Conservation (phyloP, 495 filamentous ascomycete species). For the Hypoxylon crocopeplum region DNA sequence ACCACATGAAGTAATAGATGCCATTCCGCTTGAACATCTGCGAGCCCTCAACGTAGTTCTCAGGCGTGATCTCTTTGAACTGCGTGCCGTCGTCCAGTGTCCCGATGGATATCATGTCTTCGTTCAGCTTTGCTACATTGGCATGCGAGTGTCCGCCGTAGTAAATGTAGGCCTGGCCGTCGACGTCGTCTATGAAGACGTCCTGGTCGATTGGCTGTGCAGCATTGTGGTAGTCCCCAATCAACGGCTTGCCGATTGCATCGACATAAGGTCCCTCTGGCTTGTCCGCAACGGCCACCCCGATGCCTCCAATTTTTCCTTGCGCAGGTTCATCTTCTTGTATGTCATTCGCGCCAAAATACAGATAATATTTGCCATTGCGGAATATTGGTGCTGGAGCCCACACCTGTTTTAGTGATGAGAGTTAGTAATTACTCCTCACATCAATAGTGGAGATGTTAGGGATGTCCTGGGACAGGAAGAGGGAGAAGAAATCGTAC, state of each 20-base stretch:
- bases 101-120: constrained; percentile 52
- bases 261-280: constrained; percentile 57
- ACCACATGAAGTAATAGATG: constrained; percentile 58
- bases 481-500: neutral
- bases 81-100: constrained; percentile 38
- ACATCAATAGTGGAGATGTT: no score
- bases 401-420: constrained; percentile 42
- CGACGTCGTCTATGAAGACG: constrained; percentile 54
- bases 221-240: constrained; percentile 46
- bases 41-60: constrained; percentile 52
- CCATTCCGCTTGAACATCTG: constrained; percentile 54
- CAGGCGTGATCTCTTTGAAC: constrained; percentile 52
- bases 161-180: constrained; percentile 58
- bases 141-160: constrained; percentile 57
- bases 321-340: constrained; percentile 22
- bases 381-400: constrained; percentile 55
- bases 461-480: no score
- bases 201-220: constrained; percentile 60
- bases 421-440: no score
- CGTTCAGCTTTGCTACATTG: constrained; percentile 51
- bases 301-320: constrained; percentile 46
- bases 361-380: constrained; percentile 58
- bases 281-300: constrained; percentile 51
- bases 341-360: constrained; percentile 57
- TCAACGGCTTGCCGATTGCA: constrained; percentile 51